Percentiles rank a stretch among this genome's conserved stretches.
phyloP scores from a whole-genome alignment of 768 basidiomycete species.

The Multifurca ochricompacta region DNA sequence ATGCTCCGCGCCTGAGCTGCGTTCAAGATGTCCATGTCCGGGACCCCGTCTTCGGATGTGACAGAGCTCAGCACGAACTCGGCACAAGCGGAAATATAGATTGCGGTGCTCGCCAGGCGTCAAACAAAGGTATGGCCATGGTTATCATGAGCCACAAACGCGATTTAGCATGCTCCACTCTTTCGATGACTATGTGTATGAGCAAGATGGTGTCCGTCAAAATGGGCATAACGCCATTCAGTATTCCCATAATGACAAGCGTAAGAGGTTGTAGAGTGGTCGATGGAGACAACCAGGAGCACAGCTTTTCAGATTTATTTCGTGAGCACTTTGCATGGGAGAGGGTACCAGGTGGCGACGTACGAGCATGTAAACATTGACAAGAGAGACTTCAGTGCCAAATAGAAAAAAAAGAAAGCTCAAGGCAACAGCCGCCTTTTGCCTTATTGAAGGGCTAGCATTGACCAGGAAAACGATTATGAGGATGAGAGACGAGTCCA shows the following conservation, averaged over 20 bases:
- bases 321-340: neutral
- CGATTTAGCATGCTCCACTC: conserved; percentile 9
- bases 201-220: conserved; percentile 11
- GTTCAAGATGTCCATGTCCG: conserved; percentile 8
- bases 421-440: neutral
- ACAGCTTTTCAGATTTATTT: neutral
- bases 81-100: conserved; percentile 13
- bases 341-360: neutral
- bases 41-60: conserved; percentile 4
- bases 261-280: conserved; percentile 13
- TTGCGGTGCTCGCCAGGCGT: conserved; percentile 10
- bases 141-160: neutral
- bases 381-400: conserved; percentile 7
- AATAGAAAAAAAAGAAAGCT: conserved; percentile 5
- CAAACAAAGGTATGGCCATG: conserved; percentile 11
- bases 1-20: conserved; percentile 14
- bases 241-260: conserved; percentile 8
- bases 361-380: conserved; percentile 16
- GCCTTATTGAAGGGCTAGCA: neutral
- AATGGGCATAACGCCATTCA: conserved; percentile 9
- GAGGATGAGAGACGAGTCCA: conserved; percentile 13
- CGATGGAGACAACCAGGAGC: conserved; percentile 12
- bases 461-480: conserved; percentile 9
- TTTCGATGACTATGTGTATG: conserved; percentile 6
- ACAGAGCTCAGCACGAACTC: conserved; percentile 13